Evolutionary conservation across 495 filamentous ascomycete genomes (phyloP).

Genomic region (Terfezia claveryi): DNA sequence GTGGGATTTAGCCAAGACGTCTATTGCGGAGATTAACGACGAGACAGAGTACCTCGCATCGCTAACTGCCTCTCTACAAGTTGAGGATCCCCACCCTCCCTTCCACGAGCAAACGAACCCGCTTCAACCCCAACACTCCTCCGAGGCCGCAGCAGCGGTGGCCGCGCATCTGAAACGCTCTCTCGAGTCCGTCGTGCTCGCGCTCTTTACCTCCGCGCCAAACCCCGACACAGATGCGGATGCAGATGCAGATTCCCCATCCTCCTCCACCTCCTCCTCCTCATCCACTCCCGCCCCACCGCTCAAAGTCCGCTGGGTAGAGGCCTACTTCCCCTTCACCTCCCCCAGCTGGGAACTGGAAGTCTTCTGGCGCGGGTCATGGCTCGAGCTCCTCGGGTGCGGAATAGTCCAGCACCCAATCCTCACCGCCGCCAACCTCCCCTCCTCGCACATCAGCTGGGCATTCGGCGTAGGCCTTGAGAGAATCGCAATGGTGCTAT

Average conservation of each 20-base stretch:
- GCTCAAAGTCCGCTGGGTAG: conserved; percentile 74
- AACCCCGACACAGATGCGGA: not conserved
- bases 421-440: conserved; percentile 39
- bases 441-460: conserved; percentile 59
- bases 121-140: conserved; percentile 45
- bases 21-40: conserved; percentile 38
- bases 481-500: conserved; percentile 87
- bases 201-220: conserved; percentile 56
- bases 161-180: conserved; percentile 74
- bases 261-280: not conserved
- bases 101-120: conserved; percentile 65
- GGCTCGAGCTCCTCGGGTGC: conserved; percentile 86
- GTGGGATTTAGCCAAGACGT: conserved; percentile 49
- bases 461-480: conserved; percentile 89
- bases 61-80: conserved; percentile 36
- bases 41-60: conserved; percentile 47
- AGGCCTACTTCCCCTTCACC: conserved; percentile 93
- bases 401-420: conserved; percentile 74
- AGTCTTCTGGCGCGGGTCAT: conserved; percentile 81
- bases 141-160: conserved; percentile 61
- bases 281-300: conserved; percentile 22
- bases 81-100: conserved; percentile 69
- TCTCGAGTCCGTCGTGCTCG: conserved; percentile 67
- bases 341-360: conserved; percentile 89
- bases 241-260: not conserved